Conservation (phyloP, 176 grass and related monocot species). For the Rhynchospora tenuis region DNA sequence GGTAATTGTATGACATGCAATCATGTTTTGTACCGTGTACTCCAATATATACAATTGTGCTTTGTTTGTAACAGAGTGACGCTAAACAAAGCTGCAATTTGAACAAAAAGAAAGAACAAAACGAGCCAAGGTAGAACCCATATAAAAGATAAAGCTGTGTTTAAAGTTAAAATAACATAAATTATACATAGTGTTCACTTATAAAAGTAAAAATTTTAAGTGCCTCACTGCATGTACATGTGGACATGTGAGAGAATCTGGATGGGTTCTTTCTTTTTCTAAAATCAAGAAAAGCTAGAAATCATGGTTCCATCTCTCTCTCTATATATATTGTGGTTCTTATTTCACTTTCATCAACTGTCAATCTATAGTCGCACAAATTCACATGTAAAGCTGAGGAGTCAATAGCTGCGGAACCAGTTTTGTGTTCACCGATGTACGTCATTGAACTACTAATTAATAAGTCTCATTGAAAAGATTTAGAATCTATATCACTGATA, state of each 20-base stretch:
- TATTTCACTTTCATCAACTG: background rate
- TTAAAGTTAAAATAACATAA: too few relatives aligned
- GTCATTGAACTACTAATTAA: constrained; percentile 1
- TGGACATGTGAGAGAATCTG: background rate
- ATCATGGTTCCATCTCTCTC: background rate
- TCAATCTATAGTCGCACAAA: background rate
- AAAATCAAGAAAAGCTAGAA: background rate
- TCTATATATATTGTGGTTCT: background rate
- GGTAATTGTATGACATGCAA: background rate
- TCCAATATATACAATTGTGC: background rate
- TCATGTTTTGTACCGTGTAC: background rate
- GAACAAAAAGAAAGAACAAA: background rate
- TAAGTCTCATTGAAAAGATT: background rate
- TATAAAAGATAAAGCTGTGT: background rate
- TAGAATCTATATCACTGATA: too few relatives aligned
- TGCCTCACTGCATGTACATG: background rate
- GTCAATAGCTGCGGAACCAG: background rate
- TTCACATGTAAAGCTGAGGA: background rate
- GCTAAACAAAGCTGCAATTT: background rate
- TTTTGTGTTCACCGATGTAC: background rate
- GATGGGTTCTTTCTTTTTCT: background rate
- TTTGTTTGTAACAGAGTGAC: background rate
- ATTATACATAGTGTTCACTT: too few relatives aligned
- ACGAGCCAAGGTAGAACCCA: background rate
- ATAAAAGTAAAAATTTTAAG: too few relatives aligned